Conservation (phyloP, 768 basidiomycete genomes). For the Exidia glandulosa region DNA sequence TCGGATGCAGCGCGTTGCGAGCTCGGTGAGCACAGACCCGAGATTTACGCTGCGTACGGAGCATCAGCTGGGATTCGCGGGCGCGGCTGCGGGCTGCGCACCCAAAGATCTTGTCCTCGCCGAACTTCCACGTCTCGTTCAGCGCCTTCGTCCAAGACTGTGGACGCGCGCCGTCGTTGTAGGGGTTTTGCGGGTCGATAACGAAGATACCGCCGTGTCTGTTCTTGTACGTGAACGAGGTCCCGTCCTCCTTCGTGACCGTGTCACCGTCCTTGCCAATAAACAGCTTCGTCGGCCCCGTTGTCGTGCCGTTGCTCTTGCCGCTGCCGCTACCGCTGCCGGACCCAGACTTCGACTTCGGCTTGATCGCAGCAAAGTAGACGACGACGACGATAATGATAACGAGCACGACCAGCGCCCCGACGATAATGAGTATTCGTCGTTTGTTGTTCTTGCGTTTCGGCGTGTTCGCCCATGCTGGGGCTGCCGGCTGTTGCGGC, state of each 20-base stretch:
- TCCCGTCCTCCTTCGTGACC: constrained; percentile 72
- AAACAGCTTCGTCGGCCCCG: constrained; percentile 6
- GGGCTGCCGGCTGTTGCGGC: no score
- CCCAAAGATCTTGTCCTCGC: constrained; percentile 58
- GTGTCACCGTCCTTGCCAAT: constrained; percentile 71
- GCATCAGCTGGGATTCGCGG: background rate
- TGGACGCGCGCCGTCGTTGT: constrained; percentile 67
- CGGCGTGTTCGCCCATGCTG: background rate
- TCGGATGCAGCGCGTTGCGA: background rate
- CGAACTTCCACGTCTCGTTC: constrained; percentile 75
- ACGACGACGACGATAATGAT: constrained; percentile 53
- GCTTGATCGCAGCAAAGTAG: constrained; percentile 51
- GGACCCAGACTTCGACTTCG: no score
- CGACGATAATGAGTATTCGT: constrained; percentile 33
- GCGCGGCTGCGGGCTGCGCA: background rate
- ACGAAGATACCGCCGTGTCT: constrained; percentile 84
- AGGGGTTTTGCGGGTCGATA: constrained; percentile 71
- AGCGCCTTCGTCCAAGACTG: constrained; percentile 79
- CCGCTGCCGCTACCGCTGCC: no score
- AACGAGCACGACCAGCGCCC: constrained; percentile 36
- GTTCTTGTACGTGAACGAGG: constrained; percentile 74
- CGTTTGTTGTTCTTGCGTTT: constrained; percentile 12
- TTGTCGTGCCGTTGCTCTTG: constrained; percentile 4
- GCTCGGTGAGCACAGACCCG: constrained; percentile 23
- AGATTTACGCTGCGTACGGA: constrained; percentile 78